phyloP scores from a whole-genome alignment of 2,329 filamentous ascomycete species.

The Scleromitrula shiraiana region DNA sequence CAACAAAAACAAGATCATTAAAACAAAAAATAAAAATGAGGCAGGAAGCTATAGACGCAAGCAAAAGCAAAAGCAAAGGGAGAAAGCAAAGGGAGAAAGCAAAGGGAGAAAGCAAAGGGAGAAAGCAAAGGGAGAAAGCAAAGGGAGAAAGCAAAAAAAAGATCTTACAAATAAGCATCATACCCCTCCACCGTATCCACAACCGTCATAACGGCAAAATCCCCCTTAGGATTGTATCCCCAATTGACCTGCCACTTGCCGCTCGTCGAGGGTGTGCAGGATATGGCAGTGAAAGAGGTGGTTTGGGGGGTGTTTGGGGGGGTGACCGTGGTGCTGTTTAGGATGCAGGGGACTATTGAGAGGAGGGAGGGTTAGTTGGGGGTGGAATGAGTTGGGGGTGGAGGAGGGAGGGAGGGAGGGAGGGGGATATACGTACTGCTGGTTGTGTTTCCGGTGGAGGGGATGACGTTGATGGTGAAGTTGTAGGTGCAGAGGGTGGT shows the following conservation, averaged over 20 bases:
- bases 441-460: neutral
- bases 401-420: neutral
- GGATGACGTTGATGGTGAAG: conserved; percentile 1
- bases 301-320: neutral
- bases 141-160: neutral
- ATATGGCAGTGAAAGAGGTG: neutral
- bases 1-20: too few species aligned
- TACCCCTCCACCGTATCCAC: neutral
- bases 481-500: neutral
- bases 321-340: neutral
- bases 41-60: too few species aligned
- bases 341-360: neutral
- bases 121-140: neutral
- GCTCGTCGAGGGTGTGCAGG: neutral
- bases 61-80: too few species aligned
- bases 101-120: neutral
- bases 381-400: neutral
- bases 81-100: too few species aligned
- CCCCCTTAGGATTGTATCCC: conserved; percentile 9
- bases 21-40: too few species aligned
- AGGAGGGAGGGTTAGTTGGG: neutral
- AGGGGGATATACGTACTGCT: neutral
- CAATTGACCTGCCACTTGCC: conserved; percentile 10
- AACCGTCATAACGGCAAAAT: conserved; percentile 15
- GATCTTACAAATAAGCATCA: conserved; percentile 12